Percentiles rank a stretch among this genome's conserved stretches.
Evolutionary conservation across 2,329 filamentous ascomycete species (phyloP).

Genomic region (Furcasterigmium furcatum): DNA sequence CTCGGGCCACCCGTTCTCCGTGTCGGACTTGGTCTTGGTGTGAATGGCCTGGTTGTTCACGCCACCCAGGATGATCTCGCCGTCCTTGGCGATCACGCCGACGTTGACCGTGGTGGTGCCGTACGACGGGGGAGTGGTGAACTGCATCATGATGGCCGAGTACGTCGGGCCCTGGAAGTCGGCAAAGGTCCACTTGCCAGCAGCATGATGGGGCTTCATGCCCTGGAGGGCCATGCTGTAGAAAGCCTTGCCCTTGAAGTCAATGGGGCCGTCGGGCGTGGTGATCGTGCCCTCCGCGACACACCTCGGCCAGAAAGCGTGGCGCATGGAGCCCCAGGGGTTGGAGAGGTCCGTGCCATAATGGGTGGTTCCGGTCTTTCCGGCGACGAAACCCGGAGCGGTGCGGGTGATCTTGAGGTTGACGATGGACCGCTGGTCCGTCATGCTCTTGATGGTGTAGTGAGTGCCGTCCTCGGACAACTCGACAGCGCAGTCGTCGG

Average conservation of each 20-base stretch:
- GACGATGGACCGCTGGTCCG: conserved; percentile 76
- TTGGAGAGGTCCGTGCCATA: conserved; percentile 83
- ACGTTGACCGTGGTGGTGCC: conserved; percentile 81
- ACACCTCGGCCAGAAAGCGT: conserved; percentile 92
- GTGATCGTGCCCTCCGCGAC: conserved; percentile 78
- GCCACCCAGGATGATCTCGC: conserved; percentile 73
- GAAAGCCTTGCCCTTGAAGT: conserved; percentile 76
- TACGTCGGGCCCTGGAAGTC: conserved; percentile 85
- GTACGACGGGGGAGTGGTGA: conserved; percentile 89
- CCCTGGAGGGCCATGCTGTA: conserved; percentile 88
- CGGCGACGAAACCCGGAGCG: conserved; percentile 79
- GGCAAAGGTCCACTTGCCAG: conserved; percentile 88
- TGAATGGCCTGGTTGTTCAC: conserved; percentile 65
- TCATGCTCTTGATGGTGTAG: conserved; percentile 89
- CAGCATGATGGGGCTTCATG: conserved; percentile 98
- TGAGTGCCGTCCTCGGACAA: conserved; percentile 78
- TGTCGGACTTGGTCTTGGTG: conserved; percentile 65
- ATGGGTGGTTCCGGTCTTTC: conserved; percentile 77
- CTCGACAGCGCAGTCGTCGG: conserved; percentile 79
- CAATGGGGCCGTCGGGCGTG: conserved; percentile 75
- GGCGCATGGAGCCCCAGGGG: conserved; percentile 90
- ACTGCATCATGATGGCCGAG: conserved; percentile 94
- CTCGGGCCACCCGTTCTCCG: conserved; percentile 84
- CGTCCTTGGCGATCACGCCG: conserved; percentile 77
- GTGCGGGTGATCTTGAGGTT: conserved; percentile 77